Evolutionary conservation across 345 rosid species (phyloP), one percentile per base, ranked within the genome.

Genomic region (Euphorbia peplus): DNA sequence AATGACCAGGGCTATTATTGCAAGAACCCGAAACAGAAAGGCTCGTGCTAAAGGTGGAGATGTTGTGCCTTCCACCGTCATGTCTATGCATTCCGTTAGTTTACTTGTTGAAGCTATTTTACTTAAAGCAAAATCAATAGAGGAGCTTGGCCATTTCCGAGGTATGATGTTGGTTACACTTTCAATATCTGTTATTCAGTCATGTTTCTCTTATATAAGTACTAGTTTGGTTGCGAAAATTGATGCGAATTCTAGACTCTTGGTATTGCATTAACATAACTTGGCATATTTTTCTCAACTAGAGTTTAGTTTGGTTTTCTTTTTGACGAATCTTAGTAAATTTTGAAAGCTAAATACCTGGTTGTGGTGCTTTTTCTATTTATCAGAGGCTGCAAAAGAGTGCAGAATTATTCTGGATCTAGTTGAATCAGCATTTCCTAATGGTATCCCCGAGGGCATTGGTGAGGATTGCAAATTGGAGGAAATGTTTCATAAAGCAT

Each of bases 1-100:
- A 81, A 88, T 95, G 82, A 78, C 64, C 21, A 81, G 68, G 66
- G 92, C 98, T 55, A 87, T 95, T 55, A 71, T 63, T 21, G 88
- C 83, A 79, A 85, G 87, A 79, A 85, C 78, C 55, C 85, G 80
- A 48, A 88, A 75, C 4, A 76, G 75, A 44, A 95, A 84, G 81
- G 81, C 73, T 0, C 89, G 87, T 39, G 73, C 88, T 51, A 90
- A 69, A 81, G 81, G 70, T 53, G 86, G 70, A 51, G 87, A 80
- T 75, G 57, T 37, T 73, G 76, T 77, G 66, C 79, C 87, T 68
- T 63, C 81, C 22, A 67, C 41, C 70, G 79, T 77, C 30, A 88
- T 95, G 96, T 90, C 99, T 1, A 81, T 90, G 86, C 98, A 95
- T 81, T 92, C 99, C 0, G 87, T 87, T 65, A 95, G 88, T 81